These are phyloP conservation scores for Diplodia seriata DNA, from an alignment of 2,329 filamentous ascomycete species.

Conservation along the genomic window DNA sequence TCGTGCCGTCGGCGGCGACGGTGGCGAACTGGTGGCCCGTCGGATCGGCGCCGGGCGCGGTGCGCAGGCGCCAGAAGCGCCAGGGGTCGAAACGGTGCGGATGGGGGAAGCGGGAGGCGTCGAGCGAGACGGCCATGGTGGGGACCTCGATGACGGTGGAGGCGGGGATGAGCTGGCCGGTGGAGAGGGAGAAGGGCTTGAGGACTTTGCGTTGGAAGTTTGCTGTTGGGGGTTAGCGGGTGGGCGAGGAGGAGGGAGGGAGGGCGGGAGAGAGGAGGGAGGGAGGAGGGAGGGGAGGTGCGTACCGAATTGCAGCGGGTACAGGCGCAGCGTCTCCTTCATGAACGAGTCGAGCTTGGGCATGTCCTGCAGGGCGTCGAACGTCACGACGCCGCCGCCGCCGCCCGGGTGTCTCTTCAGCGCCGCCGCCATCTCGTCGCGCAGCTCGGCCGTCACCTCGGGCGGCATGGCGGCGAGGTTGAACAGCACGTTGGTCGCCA, in stretches of 20 bases:
- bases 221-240: background rate
- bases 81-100: background rate
- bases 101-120: background rate
- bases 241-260: background rate
- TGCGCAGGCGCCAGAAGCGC: slow-evolving; percentile 18
- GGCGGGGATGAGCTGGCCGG: background rate
- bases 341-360: slow-evolving; percentile 48
- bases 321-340: slow-evolving; percentile 44
- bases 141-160: slow-evolving; percentile 13
- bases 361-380: slow-evolving; percentile 44
- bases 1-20: slow-evolving; percentile 25
- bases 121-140: slow-evolving; percentile 5
- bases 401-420: slow-evolving; percentile 46
- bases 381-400: slow-evolving; percentile 41
- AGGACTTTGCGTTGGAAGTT: slow-evolving; percentile 19
- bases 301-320: slow-evolving; percentile 38
- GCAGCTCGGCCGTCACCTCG: slow-evolving; percentile 52
- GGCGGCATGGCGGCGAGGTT: slow-evolving; percentile 42
- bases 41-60: slow-evolving; percentile 38
- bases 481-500: slow-evolving; percentile 41
- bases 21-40: slow-evolving; percentile 30
- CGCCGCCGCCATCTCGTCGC: slow-evolving; percentile 52
- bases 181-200: slow-evolving; percentile 18
- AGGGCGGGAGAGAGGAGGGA: background rate
- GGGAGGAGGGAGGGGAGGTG: too few relatives aligned